These are phyloP conservation scores for Euphorbia schlechtendalii DNA, from an alignment of 441 rosid species.

Conservation along the genomic window DNA sequence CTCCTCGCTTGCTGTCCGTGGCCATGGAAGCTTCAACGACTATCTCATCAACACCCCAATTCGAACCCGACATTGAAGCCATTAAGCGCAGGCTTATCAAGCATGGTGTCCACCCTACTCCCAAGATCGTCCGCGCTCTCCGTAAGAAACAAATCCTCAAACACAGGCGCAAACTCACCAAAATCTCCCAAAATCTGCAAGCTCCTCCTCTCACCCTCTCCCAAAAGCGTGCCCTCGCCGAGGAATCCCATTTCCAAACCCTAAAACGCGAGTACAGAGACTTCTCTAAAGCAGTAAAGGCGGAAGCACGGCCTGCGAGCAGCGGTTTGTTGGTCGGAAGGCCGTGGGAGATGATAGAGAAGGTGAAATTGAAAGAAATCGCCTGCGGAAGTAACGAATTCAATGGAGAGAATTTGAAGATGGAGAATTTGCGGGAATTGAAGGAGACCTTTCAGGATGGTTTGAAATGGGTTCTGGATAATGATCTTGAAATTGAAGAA, in stretches of 20 bases:
- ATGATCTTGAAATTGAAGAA: conserved; percentile 53
- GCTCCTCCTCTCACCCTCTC: conserved; percentile 34
- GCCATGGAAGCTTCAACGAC: conserved; percentile 41
- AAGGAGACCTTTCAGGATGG: conserved; percentile 66
- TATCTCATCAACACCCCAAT: conserved; percentile 28
- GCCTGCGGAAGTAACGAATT: conserved; percentile 43
- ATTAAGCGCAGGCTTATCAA: conserved; percentile 52
- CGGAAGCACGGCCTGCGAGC: conserved; percentile 13
- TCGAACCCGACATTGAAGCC: conserved; percentile 56
- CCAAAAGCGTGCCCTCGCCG: conserved; percentile 38
- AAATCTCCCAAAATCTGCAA: conserved; percentile 25
- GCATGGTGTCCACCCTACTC: conserved; percentile 59
- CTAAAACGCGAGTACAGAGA: conserved; percentile 56
- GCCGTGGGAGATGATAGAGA: conserved; percentile 90
- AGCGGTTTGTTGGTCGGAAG: conserved; percentile 45
- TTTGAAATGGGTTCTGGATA: conserved; percentile 72
- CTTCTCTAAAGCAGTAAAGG: conserved; percentile 38
- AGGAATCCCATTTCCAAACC: conserved; percentile 47
- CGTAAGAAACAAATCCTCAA: conserved; percentile 74
- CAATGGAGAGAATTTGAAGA: conserved; percentile 36
- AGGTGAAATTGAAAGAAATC: conserved; percentile 45
- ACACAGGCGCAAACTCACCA: conserved; percentile 54
- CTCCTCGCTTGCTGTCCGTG: neutral
- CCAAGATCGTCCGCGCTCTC: conserved; percentile 62
- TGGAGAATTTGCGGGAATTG: conserved; percentile 53